Base-by-base conservation (phyloP, 2,329 filamentous ascomycete genomes). In the Arthrobotrys sphaeroides region DNA sequence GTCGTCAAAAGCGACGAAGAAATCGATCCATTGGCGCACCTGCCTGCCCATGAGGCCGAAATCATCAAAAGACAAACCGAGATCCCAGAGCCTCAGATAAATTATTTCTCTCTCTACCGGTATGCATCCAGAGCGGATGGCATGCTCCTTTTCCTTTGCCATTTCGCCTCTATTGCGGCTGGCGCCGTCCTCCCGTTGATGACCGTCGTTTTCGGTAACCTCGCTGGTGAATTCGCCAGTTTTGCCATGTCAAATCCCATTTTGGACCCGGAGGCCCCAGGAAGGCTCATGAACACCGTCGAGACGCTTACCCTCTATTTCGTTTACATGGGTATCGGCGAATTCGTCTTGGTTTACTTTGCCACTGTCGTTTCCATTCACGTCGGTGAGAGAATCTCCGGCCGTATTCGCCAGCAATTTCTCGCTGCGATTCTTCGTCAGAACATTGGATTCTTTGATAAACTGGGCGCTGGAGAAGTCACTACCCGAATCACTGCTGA, bases 401-500 rank as follows among this genome's bases (percentile, higher is more conserved):
- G 88, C 77, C 92, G 93, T 84, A 91, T 94, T 79, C 89, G 94
- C 72, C 88, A 92, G 81, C 87, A 92, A 78, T 98, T 98, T 80
- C 87, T 99, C 5, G 87, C 90, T 79, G 92, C 91, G 77, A 94
- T 93, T 80, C 85, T 96, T 84, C 88, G 89, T 75, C 93, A 96
- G 82, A 96, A 97, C 81, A 94, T 96, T 81, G 93, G 89, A 49
- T 96, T 92, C 82, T 96, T 96, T 83, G 95, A 98, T 82, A 95
- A 95, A 80, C 87, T 97, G 12, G 94, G 94, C 60, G 91, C 93
- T 33, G 94, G 94, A 72, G 95, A 97, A 83, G 92, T 98, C 75
- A 97, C 94, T 0, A 97, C 94, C 0, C 90, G 94, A 77, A 97
- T 97, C 79, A 98, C 94, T 0, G 90, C 94, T 9, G 94, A 98